phyloP scores from a whole-genome alignment of 2,329 filamentous ascomycete genomes.

The Clarireedia paspali region DNA sequence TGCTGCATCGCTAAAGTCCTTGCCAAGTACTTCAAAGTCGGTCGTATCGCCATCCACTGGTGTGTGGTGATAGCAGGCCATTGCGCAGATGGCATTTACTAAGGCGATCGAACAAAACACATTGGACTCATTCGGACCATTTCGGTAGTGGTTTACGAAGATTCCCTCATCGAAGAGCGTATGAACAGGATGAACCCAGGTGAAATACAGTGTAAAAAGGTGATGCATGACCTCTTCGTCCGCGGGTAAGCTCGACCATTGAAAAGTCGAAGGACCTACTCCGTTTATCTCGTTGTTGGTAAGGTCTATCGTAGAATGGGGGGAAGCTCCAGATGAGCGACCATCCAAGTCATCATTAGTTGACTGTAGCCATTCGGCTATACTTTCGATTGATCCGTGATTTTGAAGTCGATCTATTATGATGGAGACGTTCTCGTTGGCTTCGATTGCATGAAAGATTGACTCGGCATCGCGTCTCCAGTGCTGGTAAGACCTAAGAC shows the following conservation, averaged over 20 bases:
- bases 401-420: constrained; percentile 26
- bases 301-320: constrained; percentile 19
- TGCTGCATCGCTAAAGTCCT: constrained; percentile 24
- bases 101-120: constrained; percentile 25
- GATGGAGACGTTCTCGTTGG: constrained; percentile 24
- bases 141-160: constrained; percentile 25
- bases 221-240: constrained; percentile 24
- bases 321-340: constrained; percentile 15
- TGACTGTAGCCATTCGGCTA: constrained; percentile 24
- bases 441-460: constrained; percentile 25
- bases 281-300: constrained; percentile 19
- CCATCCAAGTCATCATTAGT: constrained; percentile 19
- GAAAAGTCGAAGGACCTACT: constrained; percentile 12
- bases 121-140: constrained; percentile 9
- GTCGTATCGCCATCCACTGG: constrained; percentile 14
- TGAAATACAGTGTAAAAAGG: constrained; percentile 29
- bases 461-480: constrained; percentile 12
- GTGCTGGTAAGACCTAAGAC: constrained; percentile 6
- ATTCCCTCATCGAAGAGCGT: constrained; percentile 28
- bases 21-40: constrained; percentile 22
- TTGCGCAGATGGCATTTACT: constrained; percentile 30
- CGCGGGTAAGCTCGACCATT: constrained; percentile 26
- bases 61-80: constrained; percentile 28
- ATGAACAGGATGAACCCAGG: constrained; percentile 31
- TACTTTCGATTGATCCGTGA: constrained; percentile 24